phyloP scores from a whole-genome alignment of 2,329 filamentous ascomycete species.

The Penicillium sp. region DNA sequence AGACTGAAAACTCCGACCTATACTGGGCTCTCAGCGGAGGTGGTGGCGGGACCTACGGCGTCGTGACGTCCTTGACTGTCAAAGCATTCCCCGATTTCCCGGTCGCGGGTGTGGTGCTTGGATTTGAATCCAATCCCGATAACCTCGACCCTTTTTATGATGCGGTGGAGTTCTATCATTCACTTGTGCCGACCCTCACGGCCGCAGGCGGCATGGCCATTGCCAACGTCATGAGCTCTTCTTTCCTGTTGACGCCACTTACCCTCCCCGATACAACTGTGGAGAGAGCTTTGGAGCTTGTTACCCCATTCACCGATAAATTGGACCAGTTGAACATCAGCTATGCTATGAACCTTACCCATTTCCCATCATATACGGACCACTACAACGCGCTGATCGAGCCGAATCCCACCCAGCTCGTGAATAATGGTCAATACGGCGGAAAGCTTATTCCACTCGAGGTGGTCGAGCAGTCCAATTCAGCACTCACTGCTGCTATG shows the following conservation, averaged over 20 bases:
- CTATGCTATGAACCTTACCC: neutral
- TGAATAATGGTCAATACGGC: neutral
- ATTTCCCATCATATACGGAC: neutral
- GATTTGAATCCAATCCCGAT: constrained; percentile 3
- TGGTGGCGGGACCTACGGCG: constrained; percentile 34
- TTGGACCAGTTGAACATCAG: neutral
- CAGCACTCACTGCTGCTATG: too few relatives aligned
- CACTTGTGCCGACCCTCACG: neutral
- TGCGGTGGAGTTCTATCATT: neutral
- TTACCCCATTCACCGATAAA: neutral
- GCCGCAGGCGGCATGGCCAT: neutral
- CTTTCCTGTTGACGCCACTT: neutral
- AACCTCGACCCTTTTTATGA: constrained; percentile 7
- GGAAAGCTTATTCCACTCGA: too few relatives aligned
- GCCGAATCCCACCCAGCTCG: neutral
- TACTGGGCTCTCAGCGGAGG: constrained; percentile 43
- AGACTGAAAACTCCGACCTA: constrained; percentile 34
- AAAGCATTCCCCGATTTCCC: constrained; percentile 9
- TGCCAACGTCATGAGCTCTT: neutral
- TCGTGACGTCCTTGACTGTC: constrained; percentile 29
- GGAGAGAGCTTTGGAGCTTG: neutral
- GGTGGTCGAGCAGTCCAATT: too few relatives aligned
- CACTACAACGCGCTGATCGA: neutral
- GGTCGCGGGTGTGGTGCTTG: constrained; percentile 1
- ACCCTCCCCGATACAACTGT: too few relatives aligned